phyloP scores from a whole-genome alignment of 2,329 filamentous ascomycete genomes.

The Penicillium aurantiogriseum region DNA sequence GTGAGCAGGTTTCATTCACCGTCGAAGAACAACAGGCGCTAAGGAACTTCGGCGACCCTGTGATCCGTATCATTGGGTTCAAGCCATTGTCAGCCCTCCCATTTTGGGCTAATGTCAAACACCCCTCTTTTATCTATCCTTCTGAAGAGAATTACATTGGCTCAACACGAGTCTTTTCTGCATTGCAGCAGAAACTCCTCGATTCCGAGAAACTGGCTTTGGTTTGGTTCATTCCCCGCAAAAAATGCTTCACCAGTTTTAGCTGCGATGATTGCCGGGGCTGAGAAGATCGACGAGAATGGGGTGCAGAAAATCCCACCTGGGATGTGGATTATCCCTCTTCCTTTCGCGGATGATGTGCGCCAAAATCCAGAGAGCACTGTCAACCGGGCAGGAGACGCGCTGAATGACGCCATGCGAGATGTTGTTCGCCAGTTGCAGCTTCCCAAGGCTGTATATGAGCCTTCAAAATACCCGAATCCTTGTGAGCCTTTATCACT shows the following conservation, averaged over 20 bases:
- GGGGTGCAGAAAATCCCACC: slow-evolving; percentile 71
- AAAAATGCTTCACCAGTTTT: slow-evolving; percentile 76
- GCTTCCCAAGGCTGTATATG: slow-evolving; percentile 79
- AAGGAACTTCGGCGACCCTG: slow-evolving; percentile 74
- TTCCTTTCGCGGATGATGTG: slow-evolving; percentile 88
- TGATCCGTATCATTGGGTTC: slow-evolving; percentile 90
- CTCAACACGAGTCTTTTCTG: slow-evolving; percentile 88
- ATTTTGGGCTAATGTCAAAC: slow-evolving; percentile 80
- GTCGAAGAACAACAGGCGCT: slow-evolving; percentile 78
- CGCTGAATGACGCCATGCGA: slow-evolving; percentile 78
- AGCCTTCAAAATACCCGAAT: slow-evolving; percentile 86
- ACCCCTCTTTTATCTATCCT: slow-evolving; percentile 90
- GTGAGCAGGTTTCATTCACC: slow-evolving; percentile 81
- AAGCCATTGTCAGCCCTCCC: slow-evolving; percentile 74
- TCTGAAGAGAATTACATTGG: slow-evolving; percentile 87
- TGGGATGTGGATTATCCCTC: slow-evolving; percentile 82
- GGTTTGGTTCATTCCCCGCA: slow-evolving; percentile 83
- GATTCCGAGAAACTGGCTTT: slow-evolving; percentile 77
- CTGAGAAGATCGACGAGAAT: slow-evolving; percentile 62
- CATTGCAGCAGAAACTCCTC: slow-evolving; percentile 82
- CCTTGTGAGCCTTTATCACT: slow-evolving; percentile 49
- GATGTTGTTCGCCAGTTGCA: slow-evolving; percentile 80
- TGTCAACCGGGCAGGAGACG: slow-evolving; percentile 61
- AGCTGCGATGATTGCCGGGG: slow-evolving; percentile 77
- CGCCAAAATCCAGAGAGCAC: slow-evolving; percentile 67